These are phyloP conservation scores for Sporisorium exsertum DNA, from an alignment of 1,284 basidiomycete species.

Conservation along the genomic window DNA sequence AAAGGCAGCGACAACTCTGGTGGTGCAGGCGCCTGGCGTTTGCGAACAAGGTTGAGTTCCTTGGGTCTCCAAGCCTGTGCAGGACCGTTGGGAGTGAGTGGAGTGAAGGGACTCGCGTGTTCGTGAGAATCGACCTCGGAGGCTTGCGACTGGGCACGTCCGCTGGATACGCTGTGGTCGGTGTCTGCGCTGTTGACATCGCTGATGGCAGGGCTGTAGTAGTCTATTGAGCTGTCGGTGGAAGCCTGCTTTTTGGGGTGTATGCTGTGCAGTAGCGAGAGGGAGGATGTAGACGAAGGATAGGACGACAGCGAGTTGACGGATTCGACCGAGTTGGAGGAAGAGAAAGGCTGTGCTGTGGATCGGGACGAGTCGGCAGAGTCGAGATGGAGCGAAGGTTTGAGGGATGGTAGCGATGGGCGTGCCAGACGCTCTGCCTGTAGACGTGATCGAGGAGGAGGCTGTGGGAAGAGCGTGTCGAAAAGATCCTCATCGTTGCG, in stretches of 20 bases:
- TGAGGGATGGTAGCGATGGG: slow-evolving; percentile 39
- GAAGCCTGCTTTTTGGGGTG: slow-evolving; percentile 31
- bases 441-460: slow-evolving; percentile 35
- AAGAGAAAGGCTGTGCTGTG: slow-evolving; percentile 23
- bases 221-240: slow-evolving; percentile 41
- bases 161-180: slow-evolving; percentile 41
- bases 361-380: slow-evolving; percentile 36
- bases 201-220: slow-evolving; percentile 46
- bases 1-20: slow-evolving; percentile 22
- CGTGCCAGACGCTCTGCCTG: slow-evolving; percentile 38
- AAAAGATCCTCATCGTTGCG: slow-evolving; percentile 28
- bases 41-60: slow-evolving; percentile 49
- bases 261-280: slow-evolving; percentile 36
- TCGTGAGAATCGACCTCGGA: slow-evolving; percentile 42
- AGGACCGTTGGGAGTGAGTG: slow-evolving; percentile 35
- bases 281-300: slow-evolving; percentile 38
- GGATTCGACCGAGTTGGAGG: slow-evolving; percentile 38
- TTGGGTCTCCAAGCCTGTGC: slow-evolving; percentile 46
- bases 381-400: slow-evolving; percentile 20
- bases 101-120: slow-evolving; percentile 33
- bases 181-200: slow-evolving; percentile 50
- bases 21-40: slow-evolving; percentile 15
- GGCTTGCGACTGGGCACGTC: slow-evolving; percentile 33
- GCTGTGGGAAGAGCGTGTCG: slow-evolving; percentile 43
- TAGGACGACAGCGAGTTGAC: slow-evolving; percentile 40